Base-by-base conservation (phyloP, 2,329 filamentous ascomycete species). In the Ustulina deusta region DNA sequence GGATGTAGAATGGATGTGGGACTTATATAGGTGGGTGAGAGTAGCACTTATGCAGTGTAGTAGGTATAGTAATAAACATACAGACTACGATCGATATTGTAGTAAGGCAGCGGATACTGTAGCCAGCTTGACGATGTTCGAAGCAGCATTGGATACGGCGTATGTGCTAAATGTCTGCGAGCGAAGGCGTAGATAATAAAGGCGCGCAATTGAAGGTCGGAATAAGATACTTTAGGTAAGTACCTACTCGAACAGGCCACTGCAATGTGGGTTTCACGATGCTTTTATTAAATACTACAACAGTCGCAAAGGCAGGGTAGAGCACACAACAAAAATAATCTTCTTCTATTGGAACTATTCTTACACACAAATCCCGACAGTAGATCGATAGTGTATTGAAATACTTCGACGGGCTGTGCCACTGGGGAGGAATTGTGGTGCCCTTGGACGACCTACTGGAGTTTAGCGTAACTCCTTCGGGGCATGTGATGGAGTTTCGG, bases 401-500 rank as follows among this genome's bases (percentile, higher is more conserved):
- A n/a, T n/a, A n/a, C n/a, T n/a, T 51, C 7, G 20, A 64, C 38
- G 44, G 34, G 32, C 64, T 66, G 58, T 54, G 64, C 59, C 52
- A 36, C 52, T 36, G 36, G 34, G 36, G 51, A 57, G 49, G 40
- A 22, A 20, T 15, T 17, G 10, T 27, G n/a, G 34, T 46, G 36
- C 32, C 20, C 32, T 52, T 11, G 36, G 32, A 22, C 59, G 59
- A 40, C 61, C 55, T 32, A 34, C 49, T 61, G 25, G 42, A 36
- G 56, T 32, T 38, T 65, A 68, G 65, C 34, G 56, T 29, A 22
- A 6, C 55, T 67, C 55, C 54, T 64, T 49, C 52, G 42, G 65
- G 6, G 36, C 29, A 56, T 51, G 6, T 15, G 5, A 17, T n/a
- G 36, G 27, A 27, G 42, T 36, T 27, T 51, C 20, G 52, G 36